Evolutionary conservation across 306 rosid genomes (phyloP), one percentile per base, ranked within the genome.

Genomic region (Malus fusca): DNA sequence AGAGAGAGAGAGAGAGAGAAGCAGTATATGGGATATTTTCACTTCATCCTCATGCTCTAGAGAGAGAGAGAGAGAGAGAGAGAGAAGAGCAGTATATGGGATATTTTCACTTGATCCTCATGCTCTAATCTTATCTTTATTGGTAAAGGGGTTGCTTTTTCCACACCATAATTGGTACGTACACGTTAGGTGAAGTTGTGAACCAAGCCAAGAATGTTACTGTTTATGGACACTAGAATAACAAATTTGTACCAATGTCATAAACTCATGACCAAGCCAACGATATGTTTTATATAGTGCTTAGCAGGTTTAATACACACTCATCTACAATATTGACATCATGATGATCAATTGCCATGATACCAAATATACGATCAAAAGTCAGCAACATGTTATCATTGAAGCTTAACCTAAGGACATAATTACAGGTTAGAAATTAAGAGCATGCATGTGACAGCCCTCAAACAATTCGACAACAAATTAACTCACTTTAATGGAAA

Each of bases 331-430:
- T 15, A 5, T 51, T 17, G 55, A 51, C 55, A 63, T 30, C 67
- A 28, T 60, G 17, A 23, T 60, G 30, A 12, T 26, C 65, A 60
- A 6, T 31, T 64, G 42, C 43, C 68, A 64, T 18, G 23, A 8
- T 5, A 64, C 68, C 43, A 64, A 64, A 66, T 35, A 66, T 11
- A 26, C 48, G 28, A 66, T 66, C 28, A 37, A 31, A 80, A 80
- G 84, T 80, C 80, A 80, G 44, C 72, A 61, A 25, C n/a, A 75
- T 19, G 84, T 22, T 35, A 75, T 80, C 72, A 80, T 80, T 80
- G 58, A 70, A 82, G 73, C 75, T 69, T 44, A 61, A 46, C 78
- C 33, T 31, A 66, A 68, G 58, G 75, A 51, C 28, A 75, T 79
- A 55, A 83, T 76, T 72, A 53, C 78, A 26, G 19, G 66, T 52